Evolutionary conservation across 139 green algal species (phyloP).

Genomic region (Chlamydomonas eustigma): DNA sequence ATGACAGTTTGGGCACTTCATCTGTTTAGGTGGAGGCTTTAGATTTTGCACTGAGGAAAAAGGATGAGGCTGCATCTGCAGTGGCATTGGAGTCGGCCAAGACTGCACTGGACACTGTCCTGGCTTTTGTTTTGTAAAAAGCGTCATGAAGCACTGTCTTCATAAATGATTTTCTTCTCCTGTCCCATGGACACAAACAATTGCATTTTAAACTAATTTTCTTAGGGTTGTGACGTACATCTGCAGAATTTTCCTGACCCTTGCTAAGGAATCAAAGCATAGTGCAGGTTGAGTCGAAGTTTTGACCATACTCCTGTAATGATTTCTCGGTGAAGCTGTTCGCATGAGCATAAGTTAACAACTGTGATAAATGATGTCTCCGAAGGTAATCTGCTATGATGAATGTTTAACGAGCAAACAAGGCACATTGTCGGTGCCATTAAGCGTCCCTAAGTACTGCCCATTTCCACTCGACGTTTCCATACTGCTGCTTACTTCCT

Average conservation of each 20-base stretch:
- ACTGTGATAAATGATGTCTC: neutral
- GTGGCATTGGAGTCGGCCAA: slow-evolving; percentile 49
- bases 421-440: too few species aligned
- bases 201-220: neutral
- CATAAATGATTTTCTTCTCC: neutral
- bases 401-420: too few species aligned
- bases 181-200: neutral
- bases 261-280: too few species aligned
- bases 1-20: neutral
- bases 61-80: slow-evolving; percentile 66
- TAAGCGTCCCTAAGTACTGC: neutral
- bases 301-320: too few species aligned
- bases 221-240: neutral
- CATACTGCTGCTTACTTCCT: too few species aligned
- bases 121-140: slow-evolving; percentile 45
- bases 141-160: neutral
- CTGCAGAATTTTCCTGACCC: too few species aligned
- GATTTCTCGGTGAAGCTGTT: too few species aligned
- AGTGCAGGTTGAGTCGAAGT: too few species aligned
- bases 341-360: neutral
- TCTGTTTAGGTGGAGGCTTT: slow-evolving; percentile 64
- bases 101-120: slow-evolving; percentile 56
- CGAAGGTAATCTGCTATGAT: neutral
- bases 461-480: slow-evolving; percentile 3
- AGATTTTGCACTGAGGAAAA: slow-evolving; percentile 80